Percentiles rank a stretch among this genome's conserved stretches.
These are phyloP conservation scores for Hymenoscyphus salicellus DNA, from an alignment of 2,329 filamentous ascomycete genomes.

Conservation along the genomic window DNA sequence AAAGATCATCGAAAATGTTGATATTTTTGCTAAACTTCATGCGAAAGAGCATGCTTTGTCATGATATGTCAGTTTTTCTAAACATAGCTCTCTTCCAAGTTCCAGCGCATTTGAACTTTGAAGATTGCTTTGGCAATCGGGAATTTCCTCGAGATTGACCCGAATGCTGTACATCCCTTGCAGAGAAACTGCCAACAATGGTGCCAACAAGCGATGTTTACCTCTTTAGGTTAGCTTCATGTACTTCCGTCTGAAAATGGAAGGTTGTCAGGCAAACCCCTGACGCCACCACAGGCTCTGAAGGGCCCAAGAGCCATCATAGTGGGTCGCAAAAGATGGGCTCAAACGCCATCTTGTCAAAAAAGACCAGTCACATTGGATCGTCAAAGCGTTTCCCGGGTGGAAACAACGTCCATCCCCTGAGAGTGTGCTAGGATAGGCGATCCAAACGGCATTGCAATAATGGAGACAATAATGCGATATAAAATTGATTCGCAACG, in stretches of 20 bases:
- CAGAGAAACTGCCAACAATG: not conserved
- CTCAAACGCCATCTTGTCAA: not conserved
- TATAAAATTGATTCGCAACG: not conserved
- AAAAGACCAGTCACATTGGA: not conserved
- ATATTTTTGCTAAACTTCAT: not conserved
- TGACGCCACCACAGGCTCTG: not conserved
- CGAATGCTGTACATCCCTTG: not conserved
- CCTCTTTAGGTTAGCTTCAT: not conserved
- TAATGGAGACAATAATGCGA: not conserved
- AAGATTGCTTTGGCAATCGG: not conserved
- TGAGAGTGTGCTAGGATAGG: not conserved
- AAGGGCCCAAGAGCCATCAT: not conserved
- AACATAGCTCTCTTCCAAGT: not conserved
- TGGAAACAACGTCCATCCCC: not conserved
- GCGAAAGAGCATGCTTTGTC: not conserved
- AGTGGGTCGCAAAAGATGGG: not conserved
- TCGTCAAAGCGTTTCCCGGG: slow-evolving; percentile 1
- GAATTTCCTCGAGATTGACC: not conserved
- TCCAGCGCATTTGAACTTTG: not conserved
- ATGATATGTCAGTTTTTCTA: not conserved
- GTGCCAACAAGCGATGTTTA: not conserved
- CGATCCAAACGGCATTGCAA: not conserved
- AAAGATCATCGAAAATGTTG: not conserved
- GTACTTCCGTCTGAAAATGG: not conserved
- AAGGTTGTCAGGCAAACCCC: not conserved